phyloP scores from a whole-genome alignment of 176 grass and related monocot genomes.

The Ensete ventricosum region DNA sequence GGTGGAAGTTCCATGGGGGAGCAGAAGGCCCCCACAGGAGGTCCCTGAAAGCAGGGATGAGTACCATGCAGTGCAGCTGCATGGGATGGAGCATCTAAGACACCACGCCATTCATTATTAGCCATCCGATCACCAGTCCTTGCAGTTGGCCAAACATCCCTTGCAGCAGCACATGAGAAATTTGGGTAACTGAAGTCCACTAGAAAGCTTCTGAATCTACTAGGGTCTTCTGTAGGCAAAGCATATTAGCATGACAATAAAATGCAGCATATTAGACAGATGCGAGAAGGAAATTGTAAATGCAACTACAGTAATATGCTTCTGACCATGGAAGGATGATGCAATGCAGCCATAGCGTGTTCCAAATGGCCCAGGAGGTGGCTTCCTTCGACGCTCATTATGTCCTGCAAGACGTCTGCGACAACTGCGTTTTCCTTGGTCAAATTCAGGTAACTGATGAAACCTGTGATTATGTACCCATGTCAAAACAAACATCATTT shows the following conservation, averaged over 20 bases:
- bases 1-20: slow-evolving; percentile 39
- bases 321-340: slow-evolving; percentile 2
- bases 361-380: slow-evolving; percentile 7
- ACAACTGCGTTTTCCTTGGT: slow-evolving; percentile 20
- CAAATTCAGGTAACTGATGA: slow-evolving; percentile 16
- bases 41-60: slow-evolving; percentile 7
- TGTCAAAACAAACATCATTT: too few relatives aligned
- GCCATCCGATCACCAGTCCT: background rate
- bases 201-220: slow-evolving; percentile 15
- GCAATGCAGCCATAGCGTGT: slow-evolving; percentile 9
- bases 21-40: background rate
- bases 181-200: slow-evolving; percentile 18
- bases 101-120: slow-evolving; percentile 1
- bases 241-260: background rate
- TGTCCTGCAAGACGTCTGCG: slow-evolving; percentile 14
- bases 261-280: background rate
- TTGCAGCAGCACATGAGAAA: background rate
- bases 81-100: background rate
- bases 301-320: background rate
- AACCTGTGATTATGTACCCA: background rate
- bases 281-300: background rate
- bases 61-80: background rate
- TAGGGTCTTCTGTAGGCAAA: background rate
- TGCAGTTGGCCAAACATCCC: background rate
- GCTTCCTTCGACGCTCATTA: slow-evolving; percentile 16